phyloP scores from a whole-genome alignment of 306 rosid genomes.

The Lithocarpus polystachyus region DNA sequence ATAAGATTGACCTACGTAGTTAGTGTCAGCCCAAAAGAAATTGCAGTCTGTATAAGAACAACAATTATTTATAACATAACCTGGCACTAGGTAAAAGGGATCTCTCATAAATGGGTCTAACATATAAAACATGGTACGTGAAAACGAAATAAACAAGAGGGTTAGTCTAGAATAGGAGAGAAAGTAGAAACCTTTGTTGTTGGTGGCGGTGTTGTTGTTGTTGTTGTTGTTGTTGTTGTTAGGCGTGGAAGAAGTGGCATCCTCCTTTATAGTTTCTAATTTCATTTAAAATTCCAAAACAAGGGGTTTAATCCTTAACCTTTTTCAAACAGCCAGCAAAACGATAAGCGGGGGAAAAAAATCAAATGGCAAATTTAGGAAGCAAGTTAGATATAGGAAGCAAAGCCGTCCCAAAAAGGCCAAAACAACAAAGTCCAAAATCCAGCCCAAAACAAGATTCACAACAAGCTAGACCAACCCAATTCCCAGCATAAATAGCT shows the following conservation, averaged over 20 bases:
- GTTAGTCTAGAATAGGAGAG: background rate
- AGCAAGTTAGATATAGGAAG: background rate
- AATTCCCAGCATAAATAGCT: background rate
- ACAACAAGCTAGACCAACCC: background rate
- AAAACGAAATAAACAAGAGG: background rate
- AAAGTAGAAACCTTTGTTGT: conserved; percentile 56
- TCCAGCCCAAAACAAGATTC: background rate
- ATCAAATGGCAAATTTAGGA: background rate
- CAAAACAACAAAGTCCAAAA: background rate
- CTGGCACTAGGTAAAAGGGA: conserved; percentile 15
- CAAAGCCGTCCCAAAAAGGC: background rate
- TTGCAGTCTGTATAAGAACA: background rate
- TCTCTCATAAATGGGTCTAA: conserved; percentile 44
- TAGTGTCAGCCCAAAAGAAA: background rate
- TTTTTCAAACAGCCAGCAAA: background rate
- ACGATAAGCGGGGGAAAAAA: background rate
- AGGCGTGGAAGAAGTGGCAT: conserved; percentile 68
- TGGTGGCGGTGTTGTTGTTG: conserved; percentile 29
- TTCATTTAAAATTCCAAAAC: background rate
- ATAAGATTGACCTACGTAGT: background rate
- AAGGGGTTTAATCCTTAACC: background rate
- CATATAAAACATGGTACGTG: conserved; percentile 9
- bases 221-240: conserved; percentile 34
- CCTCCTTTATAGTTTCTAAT: no score
- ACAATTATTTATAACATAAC: background rate